Evolutionary conservation across 352 stramenopile genomes (phyloP).

Genomic region (Pythium rishiriense): DNA sequence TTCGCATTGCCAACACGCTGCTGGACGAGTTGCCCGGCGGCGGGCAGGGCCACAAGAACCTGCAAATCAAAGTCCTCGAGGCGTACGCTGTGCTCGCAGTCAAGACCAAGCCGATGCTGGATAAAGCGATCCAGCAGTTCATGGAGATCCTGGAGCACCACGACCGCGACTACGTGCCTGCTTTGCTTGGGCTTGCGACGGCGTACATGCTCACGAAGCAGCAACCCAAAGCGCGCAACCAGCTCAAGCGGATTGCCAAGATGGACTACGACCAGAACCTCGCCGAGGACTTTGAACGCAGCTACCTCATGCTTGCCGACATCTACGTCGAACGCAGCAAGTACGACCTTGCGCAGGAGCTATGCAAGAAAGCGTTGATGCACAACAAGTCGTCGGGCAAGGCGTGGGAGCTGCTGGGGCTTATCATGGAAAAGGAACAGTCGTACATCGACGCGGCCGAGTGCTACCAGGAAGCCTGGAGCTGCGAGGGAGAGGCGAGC

Average conservation of each 20-base stretch:
- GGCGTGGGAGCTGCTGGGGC: constrained; percentile 92
- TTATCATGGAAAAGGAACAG: constrained; percentile 95
- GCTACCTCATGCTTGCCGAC: constrained; percentile 92
- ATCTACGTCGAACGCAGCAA: constrained; percentile 92
- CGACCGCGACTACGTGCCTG: constrained; percentile 89
- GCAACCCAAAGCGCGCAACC: constrained; percentile 91
- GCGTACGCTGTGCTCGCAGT: constrained; percentile 84
- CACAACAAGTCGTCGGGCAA: constrained; percentile 93
- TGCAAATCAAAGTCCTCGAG: constrained; percentile 83
- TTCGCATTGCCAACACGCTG: constrained; percentile 87
- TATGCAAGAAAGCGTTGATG: constrained; percentile 91
- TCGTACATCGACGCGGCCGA: constrained; percentile 92
- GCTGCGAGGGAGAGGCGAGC: constrained; percentile 79
- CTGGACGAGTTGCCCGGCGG: constrained; percentile 75
- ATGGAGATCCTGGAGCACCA: constrained; percentile 88
- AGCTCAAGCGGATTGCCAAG: constrained; percentile 95
- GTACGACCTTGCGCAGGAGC: constrained; percentile 92
- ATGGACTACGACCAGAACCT: constrained; percentile 89
- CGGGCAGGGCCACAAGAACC: constrained; percentile 39
- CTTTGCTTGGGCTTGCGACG: constrained; percentile 85
- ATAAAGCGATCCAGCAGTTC: constrained; percentile 90
- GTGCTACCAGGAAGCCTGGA: constrained; percentile 91
- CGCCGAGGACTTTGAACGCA: constrained; percentile 92
- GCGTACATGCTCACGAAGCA: constrained; percentile 94
- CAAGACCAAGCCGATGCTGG: constrained; percentile 79